Percentiles rank a stretch among this genome's conserved stretches.
Evolutionary conservation across 805 yeast genomes (phyloP).

Genomic region (Blastobotrys attinorum): DNA sequence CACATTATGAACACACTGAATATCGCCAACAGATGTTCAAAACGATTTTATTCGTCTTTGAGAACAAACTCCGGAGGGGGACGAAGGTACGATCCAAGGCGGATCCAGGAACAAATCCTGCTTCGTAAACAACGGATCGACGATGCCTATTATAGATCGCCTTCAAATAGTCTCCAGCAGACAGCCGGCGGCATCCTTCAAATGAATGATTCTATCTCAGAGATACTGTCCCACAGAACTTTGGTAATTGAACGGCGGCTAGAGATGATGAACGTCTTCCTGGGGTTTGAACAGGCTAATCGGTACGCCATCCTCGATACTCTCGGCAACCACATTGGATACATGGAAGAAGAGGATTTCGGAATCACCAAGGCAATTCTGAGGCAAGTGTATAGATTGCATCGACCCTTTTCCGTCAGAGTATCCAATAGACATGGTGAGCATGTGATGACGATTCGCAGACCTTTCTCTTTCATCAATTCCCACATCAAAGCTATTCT

Average conservation of each 20-base stretch:
- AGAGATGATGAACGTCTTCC: slow-evolving; percentile 76
- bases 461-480: slow-evolving; percentile 85
- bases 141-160: not conserved
- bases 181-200: slow-evolving; percentile 42
- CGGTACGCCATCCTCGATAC: slow-evolving; percentile 63
- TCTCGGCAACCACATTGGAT: slow-evolving; percentile 67
- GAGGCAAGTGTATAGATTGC: slow-evolving; percentile 76
- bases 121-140: not conserved
- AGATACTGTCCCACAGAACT: slow-evolving; percentile 69
- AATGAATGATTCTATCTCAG: slow-evolving; percentile 50
- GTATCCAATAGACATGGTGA: slow-evolving; percentile 29
- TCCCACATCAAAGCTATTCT: slow-evolving; percentile 71
- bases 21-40: not conserved
- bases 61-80: not conserved
- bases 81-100: not conserved
- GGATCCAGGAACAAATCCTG: not conserved
- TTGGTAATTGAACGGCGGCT: slow-evolving; percentile 80
- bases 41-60: slow-evolving; percentile 1
- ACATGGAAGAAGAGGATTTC: slow-evolving; percentile 72
- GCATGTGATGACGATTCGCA: slow-evolving; percentile 42
- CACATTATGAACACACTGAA: not conserved
- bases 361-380: slow-evolving; percentile 62
- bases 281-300: slow-evolving; percentile 92
- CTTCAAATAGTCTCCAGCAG: not conserved
- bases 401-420: slow-evolving; percentile 55